These are phyloP conservation scores for Nicotiana noctiflora DNA, from an alignment of 257 asterid genomes.

Conservation along the genomic window DNA sequence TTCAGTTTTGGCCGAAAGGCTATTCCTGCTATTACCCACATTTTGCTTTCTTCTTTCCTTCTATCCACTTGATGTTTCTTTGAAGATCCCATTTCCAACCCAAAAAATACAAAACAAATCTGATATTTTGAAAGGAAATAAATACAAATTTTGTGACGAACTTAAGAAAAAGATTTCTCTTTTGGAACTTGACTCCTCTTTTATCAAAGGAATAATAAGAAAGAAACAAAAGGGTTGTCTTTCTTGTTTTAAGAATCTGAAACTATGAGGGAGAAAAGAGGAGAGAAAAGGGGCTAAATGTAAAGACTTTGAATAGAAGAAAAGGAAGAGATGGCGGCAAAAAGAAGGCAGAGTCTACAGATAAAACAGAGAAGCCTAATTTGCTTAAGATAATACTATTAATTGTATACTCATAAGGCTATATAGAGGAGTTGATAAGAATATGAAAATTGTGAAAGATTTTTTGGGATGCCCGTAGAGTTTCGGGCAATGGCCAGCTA, in stretches of 20 bases:
- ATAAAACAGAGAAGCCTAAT: slow-evolving; percentile 1
- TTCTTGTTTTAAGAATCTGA: not conserved
- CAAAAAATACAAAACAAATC: not conserved
- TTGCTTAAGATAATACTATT: not conserved
- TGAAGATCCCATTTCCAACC: slow-evolving; percentile 42
- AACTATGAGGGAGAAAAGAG: too few relatives aligned
- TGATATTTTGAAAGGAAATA: not conserved
- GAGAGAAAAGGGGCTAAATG: too few relatives aligned
- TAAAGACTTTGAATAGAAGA: slow-evolving; percentile 14
- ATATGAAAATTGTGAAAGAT: not conserved
- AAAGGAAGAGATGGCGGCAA: slow-evolving; percentile 52
- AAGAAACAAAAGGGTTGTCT: slow-evolving; percentile 27
- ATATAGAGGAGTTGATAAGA: not conserved
- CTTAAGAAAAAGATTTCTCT: too few relatives aligned
- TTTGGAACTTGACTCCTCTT: too few relatives aligned
- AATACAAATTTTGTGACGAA: not conserved
- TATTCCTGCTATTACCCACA: slow-evolving; percentile 71
- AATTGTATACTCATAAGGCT: not conserved
- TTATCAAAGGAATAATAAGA: slow-evolving; percentile 11
- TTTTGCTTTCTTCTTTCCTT: slow-evolving; percentile 42
- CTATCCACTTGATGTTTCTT: slow-evolving; percentile 50
- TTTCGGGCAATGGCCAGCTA: slow-evolving; percentile 33
- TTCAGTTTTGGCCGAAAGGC: slow-evolving; percentile 52
- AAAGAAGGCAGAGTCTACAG: slow-evolving; percentile 16
- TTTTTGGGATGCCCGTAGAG: slow-evolving; percentile 38